Percentiles rank a stretch among this genome's conserved stretches.
phyloP scores from a whole-genome alignment of 164 flowering plant species.

The Macadamia tetraphylla region DNA sequence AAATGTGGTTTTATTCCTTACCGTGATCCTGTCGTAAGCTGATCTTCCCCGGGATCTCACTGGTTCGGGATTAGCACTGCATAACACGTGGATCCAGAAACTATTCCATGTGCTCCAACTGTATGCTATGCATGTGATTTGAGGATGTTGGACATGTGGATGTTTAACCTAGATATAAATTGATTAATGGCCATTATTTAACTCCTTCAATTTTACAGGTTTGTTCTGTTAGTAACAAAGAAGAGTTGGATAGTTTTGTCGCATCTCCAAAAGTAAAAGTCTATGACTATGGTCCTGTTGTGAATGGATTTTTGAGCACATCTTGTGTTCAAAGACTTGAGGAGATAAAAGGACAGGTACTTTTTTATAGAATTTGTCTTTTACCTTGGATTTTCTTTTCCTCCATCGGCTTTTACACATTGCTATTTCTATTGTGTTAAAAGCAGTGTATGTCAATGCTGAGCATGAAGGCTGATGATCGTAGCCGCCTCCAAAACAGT shows the following conservation, averaged over 20 bases:
- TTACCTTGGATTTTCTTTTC: background rate
- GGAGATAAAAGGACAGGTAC: constrained; percentile 64
- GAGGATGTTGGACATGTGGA: no score
- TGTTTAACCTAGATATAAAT: no score
- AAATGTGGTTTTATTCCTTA: no score
- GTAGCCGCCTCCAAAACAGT: constrained; percentile 25
- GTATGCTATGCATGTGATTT: no score
- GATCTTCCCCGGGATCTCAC: no score
- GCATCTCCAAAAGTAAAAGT: constrained; percentile 56
- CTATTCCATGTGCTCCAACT: no score
- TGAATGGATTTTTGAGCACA: constrained; percentile 16
- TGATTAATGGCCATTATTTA: background rate
- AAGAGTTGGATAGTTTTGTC: constrained; percentile 63
- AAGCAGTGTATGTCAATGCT: constrained; percentile 52
- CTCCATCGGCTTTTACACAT: constrained; percentile 8
- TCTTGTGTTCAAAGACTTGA: constrained; percentile 37
- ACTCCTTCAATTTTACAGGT: constrained; percentile 37
- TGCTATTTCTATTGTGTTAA: constrained; percentile 7
- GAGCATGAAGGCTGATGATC: constrained; percentile 29
- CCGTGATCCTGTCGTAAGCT: no score
- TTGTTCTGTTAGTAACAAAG: constrained; percentile 58
- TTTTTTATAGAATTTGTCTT: background rate
- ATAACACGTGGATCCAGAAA: no score
- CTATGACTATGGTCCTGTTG: constrained; percentile 44
- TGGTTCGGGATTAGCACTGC: no score